Conservation (phyloP, 306 rosid genomes). For the Biancaea sappan region DNA sequence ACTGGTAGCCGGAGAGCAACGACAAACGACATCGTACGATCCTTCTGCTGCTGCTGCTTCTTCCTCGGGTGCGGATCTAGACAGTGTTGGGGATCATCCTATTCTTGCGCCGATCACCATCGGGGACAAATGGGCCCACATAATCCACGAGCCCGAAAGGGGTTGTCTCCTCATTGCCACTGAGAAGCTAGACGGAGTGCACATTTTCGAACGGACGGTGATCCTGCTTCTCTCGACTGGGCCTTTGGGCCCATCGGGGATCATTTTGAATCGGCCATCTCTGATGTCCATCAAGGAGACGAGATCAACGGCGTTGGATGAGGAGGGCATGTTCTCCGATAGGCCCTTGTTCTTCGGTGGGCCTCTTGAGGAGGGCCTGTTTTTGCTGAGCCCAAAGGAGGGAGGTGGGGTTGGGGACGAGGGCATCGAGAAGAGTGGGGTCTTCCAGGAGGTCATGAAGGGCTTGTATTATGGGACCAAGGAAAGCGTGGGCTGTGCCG, state of each 20-base stretch:
- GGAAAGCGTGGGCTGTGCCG: slow-evolving; percentile 82
- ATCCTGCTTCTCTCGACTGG: slow-evolving; percentile 69
- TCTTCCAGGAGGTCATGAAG: slow-evolving; percentile 80
- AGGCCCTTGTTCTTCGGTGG: slow-evolving; percentile 90
- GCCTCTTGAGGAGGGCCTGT: slow-evolving; percentile 74
- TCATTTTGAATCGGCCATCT: slow-evolving; percentile 79
- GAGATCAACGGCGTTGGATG: slow-evolving; percentile 65
- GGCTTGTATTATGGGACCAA: slow-evolving; percentile 81
- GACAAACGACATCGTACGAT: slow-evolving; percentile 24
- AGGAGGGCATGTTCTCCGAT: slow-evolving; percentile 60
- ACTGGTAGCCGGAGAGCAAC: slow-evolving; percentile 64
- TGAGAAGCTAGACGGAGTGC: slow-evolving; percentile 83
- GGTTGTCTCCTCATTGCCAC: slow-evolving; percentile 89
- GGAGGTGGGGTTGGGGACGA: slow-evolving; percentile 31
- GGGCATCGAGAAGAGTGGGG: slow-evolving; percentile 70
- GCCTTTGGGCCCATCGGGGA: slow-evolving; percentile 74
- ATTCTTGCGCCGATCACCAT: slow-evolving; percentile 46
- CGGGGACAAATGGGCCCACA: slow-evolving; percentile 90
- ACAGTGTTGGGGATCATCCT: too few relatives aligned
- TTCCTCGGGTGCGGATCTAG: slow-evolving; percentile 3
- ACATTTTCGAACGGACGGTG: slow-evolving; percentile 79
- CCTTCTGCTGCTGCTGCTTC: slow-evolving; percentile 45
- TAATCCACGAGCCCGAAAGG: slow-evolving; percentile 78
- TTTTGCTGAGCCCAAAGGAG: slow-evolving; percentile 64
- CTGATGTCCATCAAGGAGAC: slow-evolving; percentile 89